These are phyloP conservation scores for Sarocladium oryzae DNA, from an alignment of 2,329 filamentous ascomycete species.

Conservation along the genomic window DNA sequence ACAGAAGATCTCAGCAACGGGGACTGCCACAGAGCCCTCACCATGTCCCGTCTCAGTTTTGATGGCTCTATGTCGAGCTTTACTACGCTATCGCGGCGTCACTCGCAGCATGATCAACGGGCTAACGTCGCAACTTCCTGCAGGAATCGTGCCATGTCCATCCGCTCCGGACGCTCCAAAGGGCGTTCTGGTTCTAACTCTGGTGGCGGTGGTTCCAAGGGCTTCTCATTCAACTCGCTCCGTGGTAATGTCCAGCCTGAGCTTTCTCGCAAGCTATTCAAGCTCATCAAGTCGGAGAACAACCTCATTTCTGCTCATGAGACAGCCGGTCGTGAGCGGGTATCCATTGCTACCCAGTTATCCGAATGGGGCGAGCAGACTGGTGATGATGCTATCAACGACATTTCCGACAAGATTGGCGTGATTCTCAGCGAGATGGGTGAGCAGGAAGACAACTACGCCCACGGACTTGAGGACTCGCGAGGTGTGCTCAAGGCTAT, in stretches of 20 bases:
- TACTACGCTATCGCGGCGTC: conserved; percentile 14
- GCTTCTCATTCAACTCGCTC: conserved; percentile 81
- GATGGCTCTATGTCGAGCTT: conserved; percentile 18
- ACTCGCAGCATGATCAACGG: conserved; percentile 15
- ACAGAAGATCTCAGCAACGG: background rate
- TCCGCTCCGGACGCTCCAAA: conserved; percentile 57
- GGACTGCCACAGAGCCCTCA: background rate
- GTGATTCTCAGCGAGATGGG: conserved; percentile 89
- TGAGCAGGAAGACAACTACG: conserved; percentile 86
- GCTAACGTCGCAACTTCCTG: conserved; percentile 20
- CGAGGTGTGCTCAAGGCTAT: conserved; percentile 81
- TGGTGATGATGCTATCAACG: conserved; percentile 76
- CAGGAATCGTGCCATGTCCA: conserved; percentile 69
- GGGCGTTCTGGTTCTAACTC: conserved; percentile 24
- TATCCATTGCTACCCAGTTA: conserved; percentile 80
- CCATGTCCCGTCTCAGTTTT: conserved; percentile 27
- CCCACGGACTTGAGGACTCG: conserved; percentile 80
- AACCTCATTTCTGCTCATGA: conserved; percentile 80
- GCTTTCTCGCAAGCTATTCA: conserved; percentile 80
- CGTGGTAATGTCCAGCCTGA: conserved; percentile 81
- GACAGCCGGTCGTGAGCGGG: conserved; percentile 74
- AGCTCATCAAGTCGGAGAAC: conserved; percentile 93
- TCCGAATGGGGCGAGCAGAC: conserved; percentile 96
- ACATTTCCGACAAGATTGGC: conserved; percentile 92
- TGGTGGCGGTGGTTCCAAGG: conserved; percentile 44